Percentiles rank a stretch among this genome's conserved stretches.
phyloP scores from a whole-genome alignment of 495 filamentous ascomycete species.

The Talaromyces trachyspermus region DNA sequence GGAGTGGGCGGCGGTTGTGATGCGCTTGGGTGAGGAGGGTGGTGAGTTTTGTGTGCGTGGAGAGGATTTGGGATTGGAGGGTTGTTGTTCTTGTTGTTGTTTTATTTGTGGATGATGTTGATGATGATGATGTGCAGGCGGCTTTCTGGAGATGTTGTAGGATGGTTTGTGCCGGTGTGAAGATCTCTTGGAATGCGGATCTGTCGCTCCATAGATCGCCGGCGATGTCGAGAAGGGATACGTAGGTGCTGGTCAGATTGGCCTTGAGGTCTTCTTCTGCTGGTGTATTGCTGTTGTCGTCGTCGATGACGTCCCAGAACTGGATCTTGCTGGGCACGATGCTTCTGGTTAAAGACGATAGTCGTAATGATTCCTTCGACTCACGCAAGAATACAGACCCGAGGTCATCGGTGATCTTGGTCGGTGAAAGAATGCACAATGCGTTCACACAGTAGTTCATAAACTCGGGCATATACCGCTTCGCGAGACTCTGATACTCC shows the following conservation, averaged over 20 bases:
- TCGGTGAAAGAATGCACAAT: slow-evolving; percentile 58
- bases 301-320: slow-evolving; percentile 48
- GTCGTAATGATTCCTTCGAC: slow-evolving; percentile 44
- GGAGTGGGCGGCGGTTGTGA: slow-evolving; percentile 63
- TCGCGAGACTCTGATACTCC: slow-evolving; percentile 72
- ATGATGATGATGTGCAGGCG: slow-evolving; percentile 7
- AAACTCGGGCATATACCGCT: slow-evolving; percentile 81
- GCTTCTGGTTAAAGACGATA: slow-evolving; percentile 24
- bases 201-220: slow-evolving; percentile 57
- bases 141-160: slow-evolving; percentile 50
- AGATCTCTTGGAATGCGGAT: slow-evolving; percentile 66
- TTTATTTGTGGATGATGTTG: slow-evolving; percentile 17
- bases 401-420: slow-evolving; percentile 31
- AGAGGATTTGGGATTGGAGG: slow-evolving; percentile 28
- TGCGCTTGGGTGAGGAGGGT: slow-evolving; percentile 46
- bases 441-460: slow-evolving; percentile 74
- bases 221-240: slow-evolving; percentile 50
- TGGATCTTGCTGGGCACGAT: slow-evolving; percentile 25
- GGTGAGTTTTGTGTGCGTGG: slow-evolving; percentile 35
- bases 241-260: slow-evolving; percentile 49
- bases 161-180: slow-evolving; percentile 50
- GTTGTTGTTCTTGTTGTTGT: too few relatives aligned
- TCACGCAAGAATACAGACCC: slow-evolving; percentile 59
- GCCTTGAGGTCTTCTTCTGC: slow-evolving; percentile 44
- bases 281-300: slow-evolving; percentile 16